phyloP scores from a whole-genome alignment of 2,329 filamentous ascomycete species.

The Penicillium paneum region DNA sequence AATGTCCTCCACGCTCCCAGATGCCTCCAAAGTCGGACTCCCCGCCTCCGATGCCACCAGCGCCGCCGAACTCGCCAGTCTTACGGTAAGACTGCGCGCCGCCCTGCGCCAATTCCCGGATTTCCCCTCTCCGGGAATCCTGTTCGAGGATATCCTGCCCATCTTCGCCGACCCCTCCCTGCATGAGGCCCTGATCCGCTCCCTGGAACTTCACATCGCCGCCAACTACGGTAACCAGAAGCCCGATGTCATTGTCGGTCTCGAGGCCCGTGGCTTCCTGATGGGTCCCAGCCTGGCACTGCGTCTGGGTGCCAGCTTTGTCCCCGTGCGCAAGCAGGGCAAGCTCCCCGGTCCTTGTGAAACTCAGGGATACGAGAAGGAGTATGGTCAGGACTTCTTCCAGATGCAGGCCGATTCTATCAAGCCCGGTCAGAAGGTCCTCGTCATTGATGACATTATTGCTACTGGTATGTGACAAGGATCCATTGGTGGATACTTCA shows the following conservation, averaged over 20 bases:
- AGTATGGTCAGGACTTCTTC: conserved; percentile 93
- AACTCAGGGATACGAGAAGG: conserved; percentile 86
- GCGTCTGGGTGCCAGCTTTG: conserved; percentile 78
- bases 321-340: conserved; percentile 89
- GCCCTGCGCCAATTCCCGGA: conserved; percentile 83
- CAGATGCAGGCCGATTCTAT: conserved; percentile 90
- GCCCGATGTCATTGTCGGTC: conserved; percentile 86
- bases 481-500: background rate
- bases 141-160: conserved; percentile 97
- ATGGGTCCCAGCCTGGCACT: conserved; percentile 89
- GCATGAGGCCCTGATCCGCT: conserved; percentile 74
- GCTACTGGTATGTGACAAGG: conserved; percentile 71
- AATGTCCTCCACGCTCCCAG: conserved; percentile 40
- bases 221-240: conserved; percentile 59
- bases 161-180: conserved; percentile 76
- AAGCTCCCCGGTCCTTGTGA: conserved; percentile 89
- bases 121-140: conserved; percentile 86
- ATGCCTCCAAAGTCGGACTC: conserved; percentile 46
- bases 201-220: conserved; percentile 78
- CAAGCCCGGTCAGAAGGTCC: conserved; percentile 78
- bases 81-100: conserved; percentile 65
- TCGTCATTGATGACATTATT: conserved; percentile 97
- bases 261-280: conserved; percentile 92
- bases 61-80: conserved; percentile 57
- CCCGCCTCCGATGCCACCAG: conserved; percentile 47